Evolutionary conservation across 768 basidiomycete genomes (phyloP), one percentile per base, ranked within the genome.

Genomic region (Mycena vitilis): DNA sequence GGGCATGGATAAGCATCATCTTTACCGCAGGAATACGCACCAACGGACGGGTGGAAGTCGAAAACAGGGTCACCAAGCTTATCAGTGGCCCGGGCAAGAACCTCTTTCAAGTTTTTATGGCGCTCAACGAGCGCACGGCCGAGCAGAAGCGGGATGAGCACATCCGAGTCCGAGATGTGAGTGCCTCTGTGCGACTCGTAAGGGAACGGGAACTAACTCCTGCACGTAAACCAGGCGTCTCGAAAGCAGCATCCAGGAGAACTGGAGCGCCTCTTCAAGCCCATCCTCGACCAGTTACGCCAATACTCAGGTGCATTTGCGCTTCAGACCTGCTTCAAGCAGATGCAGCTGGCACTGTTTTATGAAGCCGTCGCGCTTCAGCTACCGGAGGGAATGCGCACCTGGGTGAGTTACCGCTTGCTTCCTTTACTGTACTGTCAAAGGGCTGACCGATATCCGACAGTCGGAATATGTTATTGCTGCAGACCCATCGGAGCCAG

Each of bases 1-100:
- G 78, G 78, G 75, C 78, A 11, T 82, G 74, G 70, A 60, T 78
- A 4, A 72, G 74, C 37, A 25, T 63, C n/a, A 40, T 59, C 12
- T 82, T 80, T 58, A 81, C 81, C 9, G 75, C 70, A n/a, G 81
- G 80, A 1, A 73, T 80, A 8, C 48, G 79, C 2, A 82, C 79
- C 45, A 81, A 77, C 72, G 78, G 81, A 0, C 68, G 75, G 4
- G 73, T 78, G 0, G 78, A 81, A 60, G 58, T 42, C 0, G 80
- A 80, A 60, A 80, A 81, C 58, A 62, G 75, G 0, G 65, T 79
- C 25, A 79, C 74, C 34, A 78, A 78, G 56, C 37, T 8, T 0
- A 36, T 81, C 38, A 65, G 71, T 9, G 75, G 75, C 2, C 71
- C 77, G 13, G 79, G 74, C 60, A 75, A 71, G 38, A 71, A 60